Evolutionary conservation across 805 yeast genomes (phyloP).

Genomic region (Wickerhamiella occidentalis): DNA sequence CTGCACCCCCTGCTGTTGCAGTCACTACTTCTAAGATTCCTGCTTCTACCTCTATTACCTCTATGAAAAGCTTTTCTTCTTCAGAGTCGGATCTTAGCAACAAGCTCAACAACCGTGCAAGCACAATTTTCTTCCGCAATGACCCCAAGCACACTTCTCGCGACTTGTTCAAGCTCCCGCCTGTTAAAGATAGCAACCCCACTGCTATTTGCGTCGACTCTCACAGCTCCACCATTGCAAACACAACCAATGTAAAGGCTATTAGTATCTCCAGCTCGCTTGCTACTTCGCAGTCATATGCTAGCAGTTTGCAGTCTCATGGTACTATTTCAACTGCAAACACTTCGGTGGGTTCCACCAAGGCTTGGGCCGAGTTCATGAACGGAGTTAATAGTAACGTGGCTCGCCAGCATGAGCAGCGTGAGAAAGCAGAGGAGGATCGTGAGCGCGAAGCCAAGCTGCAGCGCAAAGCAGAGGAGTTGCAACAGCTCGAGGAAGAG

Average conservation of each 20-base stretch:
- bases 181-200: not conserved
- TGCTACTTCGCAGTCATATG: conserved; percentile 4
- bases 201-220: conserved; percentile 12
- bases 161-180: not conserved
- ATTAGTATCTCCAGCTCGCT: conserved; percentile 1
- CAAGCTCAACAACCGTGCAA: conserved; percentile 6
- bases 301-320: conserved; percentile 3
- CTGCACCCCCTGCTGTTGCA: not conserved
- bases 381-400: conserved; percentile 13
- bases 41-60: not conserved
- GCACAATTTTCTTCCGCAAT: conserved; percentile 7
- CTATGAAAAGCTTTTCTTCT: not conserved
- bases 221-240: conserved; percentile 12
- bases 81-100: conserved; percentile 2
- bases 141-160: not conserved
- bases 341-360: conserved; percentile 14
- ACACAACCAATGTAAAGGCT: not conserved
- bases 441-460: conserved; percentile 1
- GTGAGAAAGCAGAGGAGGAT: not conserved
- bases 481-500: conserved; percentile 7
- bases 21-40: not conserved
- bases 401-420: conserved; percentile 4
- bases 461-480: conserved; percentile 3
- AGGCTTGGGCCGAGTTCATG: conserved; percentile 15
- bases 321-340: conserved; percentile 13